Conservation (phyloP, 805 yeast species). For the Grigorovia transvaalensis region DNA sequence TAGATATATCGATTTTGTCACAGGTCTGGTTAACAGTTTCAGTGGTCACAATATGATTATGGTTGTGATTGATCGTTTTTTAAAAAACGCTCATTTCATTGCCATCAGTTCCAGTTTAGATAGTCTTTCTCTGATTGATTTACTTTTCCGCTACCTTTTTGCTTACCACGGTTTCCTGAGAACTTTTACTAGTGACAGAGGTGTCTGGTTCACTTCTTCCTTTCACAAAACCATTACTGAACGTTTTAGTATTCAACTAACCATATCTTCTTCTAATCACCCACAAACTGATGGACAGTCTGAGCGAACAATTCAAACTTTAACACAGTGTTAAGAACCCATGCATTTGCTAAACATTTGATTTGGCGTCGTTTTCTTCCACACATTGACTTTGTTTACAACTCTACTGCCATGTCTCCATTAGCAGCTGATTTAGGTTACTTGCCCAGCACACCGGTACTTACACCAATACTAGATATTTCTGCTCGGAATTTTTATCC, state of each 20-base stretch:
- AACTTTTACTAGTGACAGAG: conserved; percentile 3
- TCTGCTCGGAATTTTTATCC: background rate
- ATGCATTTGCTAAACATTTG: background rate
- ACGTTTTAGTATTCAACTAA: conserved; percentile 1
- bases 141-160: conserved; percentile 7
- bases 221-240: conserved; percentile 1
- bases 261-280: conserved; percentile 1
- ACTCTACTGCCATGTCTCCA: conserved; percentile 1
- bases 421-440: conserved; percentile 7
- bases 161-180: conserved; percentile 10
- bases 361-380: conserved; percentile 4
- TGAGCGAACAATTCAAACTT: conserved; percentile 1
- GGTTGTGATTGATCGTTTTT: conserved; percentile 11
- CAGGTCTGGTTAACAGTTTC: conserved; percentile 6
- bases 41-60: conserved; percentile 6
- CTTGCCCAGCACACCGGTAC: conserved; percentile 4
- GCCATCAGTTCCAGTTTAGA: conserved; percentile 5
- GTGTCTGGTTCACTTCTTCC: background rate
- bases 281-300: conserved; percentile 5
- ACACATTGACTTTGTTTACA: conserved; percentile 5
- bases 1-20: conserved; percentile 11
- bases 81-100: conserved; percentile 10
- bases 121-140: conserved; percentile 8
- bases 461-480: background rate
- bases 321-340: background rate